Base-by-base conservation (phyloP, 139 green algal genomes). In the Ettlia oleoabundans region DNA sequence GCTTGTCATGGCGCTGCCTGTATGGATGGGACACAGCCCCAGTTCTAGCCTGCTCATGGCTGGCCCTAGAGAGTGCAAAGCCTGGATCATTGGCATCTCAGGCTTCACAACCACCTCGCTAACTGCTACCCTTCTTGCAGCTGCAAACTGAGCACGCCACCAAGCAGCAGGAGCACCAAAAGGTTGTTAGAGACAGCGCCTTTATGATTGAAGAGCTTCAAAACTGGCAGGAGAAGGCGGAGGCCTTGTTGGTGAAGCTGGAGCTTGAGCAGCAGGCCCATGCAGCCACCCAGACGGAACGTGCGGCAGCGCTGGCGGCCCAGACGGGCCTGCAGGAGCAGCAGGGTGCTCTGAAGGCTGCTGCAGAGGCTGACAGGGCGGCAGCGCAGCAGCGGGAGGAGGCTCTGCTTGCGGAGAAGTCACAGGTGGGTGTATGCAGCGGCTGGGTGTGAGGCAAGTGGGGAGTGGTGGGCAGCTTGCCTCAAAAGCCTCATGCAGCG, bases 241-340 rank as follows among this genome's bases (percentile, higher is more conserved):
- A 83, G 43, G 80, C 83, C n/a, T 58, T 89, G 55, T 63, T 89
- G 24, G 53, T 37, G 15, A 68, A 89, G 43, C 74, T 89, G 66
- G 83, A 91, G 75, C 47, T n/a, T 30, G 83, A 82, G 43, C 51
- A 78, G 13, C 30, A 15, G 2, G 72, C 32, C 58, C 74, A 78
- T 30, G 73, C 53, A 30, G 55, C 42, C 26, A 74, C 80, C 3
- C 53, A 75, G 52, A 32, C 47, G 24, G 26, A 76, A 37, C 77
- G 80, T 70, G 52, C 82, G 13, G 30, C 24, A 3, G 35, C 55
- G 15, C 13, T 35, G n/a, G 53, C 80, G 24, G 78, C 32, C 8
- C 80, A 79, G 9, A 55, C 69, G 1, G 47, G 9, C 5, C 53
- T 51, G 3, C 35, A 58, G 30, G 18, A 74, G 63, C 33, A 33